Conservation (phyloP, 352 stramenopile genomes). For the Phytopythium delawarense region DNA sequence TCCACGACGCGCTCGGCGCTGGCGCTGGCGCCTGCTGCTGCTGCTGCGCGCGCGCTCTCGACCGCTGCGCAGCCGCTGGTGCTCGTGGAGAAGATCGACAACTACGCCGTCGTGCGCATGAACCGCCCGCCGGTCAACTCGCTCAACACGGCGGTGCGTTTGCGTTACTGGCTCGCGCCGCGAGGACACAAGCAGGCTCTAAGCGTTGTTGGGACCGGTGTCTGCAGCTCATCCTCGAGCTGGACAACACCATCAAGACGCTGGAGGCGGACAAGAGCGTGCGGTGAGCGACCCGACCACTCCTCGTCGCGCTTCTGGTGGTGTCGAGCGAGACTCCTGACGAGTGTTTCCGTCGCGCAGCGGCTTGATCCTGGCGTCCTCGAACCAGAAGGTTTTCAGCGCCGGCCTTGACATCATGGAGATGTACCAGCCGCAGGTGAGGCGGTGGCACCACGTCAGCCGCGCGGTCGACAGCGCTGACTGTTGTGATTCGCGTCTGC, state of each 20-base stretch:
- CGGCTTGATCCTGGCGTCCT: slow-evolving; percentile 73
- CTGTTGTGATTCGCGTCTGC: not conserved
- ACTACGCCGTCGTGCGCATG: slow-evolving; percentile 76
- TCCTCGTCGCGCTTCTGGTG: no score
- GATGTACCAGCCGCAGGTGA: slow-evolving; percentile 85
- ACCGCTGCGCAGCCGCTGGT: slow-evolving; percentile 42
- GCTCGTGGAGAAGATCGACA: slow-evolving; percentile 66
- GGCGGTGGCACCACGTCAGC: not conserved
- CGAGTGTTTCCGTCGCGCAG: slow-evolving; percentile 14
- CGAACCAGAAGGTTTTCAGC: slow-evolving; percentile 85
- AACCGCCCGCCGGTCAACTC: slow-evolving; percentile 81
- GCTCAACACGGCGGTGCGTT: slow-evolving; percentile 58
- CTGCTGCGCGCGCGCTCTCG: slow-evolving; percentile 20
- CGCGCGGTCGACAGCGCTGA: not conserved
- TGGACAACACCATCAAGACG: slow-evolving; percentile 65
- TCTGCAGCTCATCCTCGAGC: slow-evolving; percentile 56
- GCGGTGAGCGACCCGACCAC: slow-evolving; percentile 27
- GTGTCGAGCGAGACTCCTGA: not conserved
- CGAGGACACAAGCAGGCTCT: not conserved
- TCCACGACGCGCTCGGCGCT: slow-evolving; percentile 2
- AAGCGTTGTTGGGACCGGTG: not conserved
- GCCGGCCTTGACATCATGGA: slow-evolving; percentile 92
- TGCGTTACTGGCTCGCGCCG: not conserved
- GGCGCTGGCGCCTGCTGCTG: not conserved
- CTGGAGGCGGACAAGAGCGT: slow-evolving; percentile 73